phyloP scores from a whole-genome alignment of 2,329 filamentous ascomycete genomes.

The Penicillium sp. region DNA sequence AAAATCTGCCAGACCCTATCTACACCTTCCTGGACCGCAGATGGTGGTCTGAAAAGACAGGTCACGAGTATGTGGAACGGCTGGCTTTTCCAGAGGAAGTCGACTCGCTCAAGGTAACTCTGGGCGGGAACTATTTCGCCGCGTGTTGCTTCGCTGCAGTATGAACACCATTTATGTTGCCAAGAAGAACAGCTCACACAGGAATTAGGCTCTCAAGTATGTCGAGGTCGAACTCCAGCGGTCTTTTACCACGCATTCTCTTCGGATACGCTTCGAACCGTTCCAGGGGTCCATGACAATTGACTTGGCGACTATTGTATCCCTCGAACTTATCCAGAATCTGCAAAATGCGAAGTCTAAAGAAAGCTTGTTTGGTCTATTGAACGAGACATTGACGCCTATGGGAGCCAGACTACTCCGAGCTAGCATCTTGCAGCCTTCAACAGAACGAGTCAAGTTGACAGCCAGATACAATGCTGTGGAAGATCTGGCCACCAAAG shows the following conservation, averaged over 20 bases:
- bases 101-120: conserved; percentile 73
- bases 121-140: conserved; percentile 81
- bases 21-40: conserved; percentile 68
- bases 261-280: conserved; percentile 81
- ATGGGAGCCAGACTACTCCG: conserved; percentile 85
- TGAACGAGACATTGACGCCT: conserved; percentile 81
- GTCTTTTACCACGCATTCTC: conserved; percentile 71
- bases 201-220: conserved; percentile 69
- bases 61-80: conserved; percentile 72
- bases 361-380: conserved; percentile 76
- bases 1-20: conserved; percentile 62
- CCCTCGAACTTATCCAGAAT: conserved; percentile 88
- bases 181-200: conserved; percentile 12
- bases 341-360: conserved; percentile 72
- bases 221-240: conserved; percentile 67
- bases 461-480: conserved; percentile 74
- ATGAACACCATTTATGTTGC: conserved; percentile 30
- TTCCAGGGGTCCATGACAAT: conserved; percentile 96
- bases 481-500: conserved; percentile 74
- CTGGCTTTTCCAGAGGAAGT: conserved; percentile 79
- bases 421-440: conserved; percentile 84
- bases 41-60: conserved; percentile 77
- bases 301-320: conserved; percentile 80
- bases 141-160: conserved; percentile 84
- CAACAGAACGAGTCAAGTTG: conserved; percentile 68